Conservation (phyloP, 345 rosid genomes). For the Syzygium aqueum region DNA sequence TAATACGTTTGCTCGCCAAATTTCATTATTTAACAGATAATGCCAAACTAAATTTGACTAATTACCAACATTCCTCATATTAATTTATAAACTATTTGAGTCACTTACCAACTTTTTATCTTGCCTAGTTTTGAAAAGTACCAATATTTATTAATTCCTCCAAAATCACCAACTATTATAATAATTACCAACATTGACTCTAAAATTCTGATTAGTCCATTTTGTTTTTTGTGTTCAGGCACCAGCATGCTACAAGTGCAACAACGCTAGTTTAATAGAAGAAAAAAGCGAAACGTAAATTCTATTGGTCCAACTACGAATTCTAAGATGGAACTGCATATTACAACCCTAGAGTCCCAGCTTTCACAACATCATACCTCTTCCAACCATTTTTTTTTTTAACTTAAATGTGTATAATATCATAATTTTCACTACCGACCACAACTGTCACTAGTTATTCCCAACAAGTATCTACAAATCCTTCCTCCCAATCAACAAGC, state of each 20-base stretch:
- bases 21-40: neutral
- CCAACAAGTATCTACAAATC: neutral
- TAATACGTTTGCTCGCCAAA: neutral
- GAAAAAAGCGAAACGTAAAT: neutral
- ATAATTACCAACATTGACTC: neutral
- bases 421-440: neutral
- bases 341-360: neutral
- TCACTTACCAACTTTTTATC: neutral
- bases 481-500: neutral
- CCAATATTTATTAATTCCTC: neutral
- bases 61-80: neutral
- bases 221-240: neutral
- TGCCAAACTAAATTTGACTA: neutral
- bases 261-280: neutral
- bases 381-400: neutral
- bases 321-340: neutral
- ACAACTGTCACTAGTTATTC: neutral
- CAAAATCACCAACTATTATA: neutral
- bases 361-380: neutral
- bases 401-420: neutral
- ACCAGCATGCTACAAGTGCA: neutral
- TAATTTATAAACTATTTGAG: neutral
- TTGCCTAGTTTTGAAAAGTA: neutral
- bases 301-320: neutral
- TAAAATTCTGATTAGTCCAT: neutral